Percentiles rank a stretch among this genome's conserved stretches.
Conservation (phyloP, 2,329 filamentous ascomycete species). For the Colletotrichum brevisporum region DNA sequence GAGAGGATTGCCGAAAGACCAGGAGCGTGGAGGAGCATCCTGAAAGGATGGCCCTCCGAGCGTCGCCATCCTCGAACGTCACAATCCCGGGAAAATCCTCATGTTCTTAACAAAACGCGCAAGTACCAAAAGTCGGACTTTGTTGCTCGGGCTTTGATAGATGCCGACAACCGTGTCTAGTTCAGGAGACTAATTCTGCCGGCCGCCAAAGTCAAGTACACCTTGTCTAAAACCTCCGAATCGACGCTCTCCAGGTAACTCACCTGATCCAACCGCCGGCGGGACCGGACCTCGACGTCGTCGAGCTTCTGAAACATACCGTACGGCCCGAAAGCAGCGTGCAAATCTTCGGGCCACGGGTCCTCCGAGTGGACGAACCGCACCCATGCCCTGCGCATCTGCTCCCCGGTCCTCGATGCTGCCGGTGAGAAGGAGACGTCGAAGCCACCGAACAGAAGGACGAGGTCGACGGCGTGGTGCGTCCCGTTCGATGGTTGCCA, state of each 20-base stretch:
- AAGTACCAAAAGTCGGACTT: not conserved
- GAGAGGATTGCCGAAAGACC: no score
- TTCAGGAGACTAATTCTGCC: conserved; percentile 59
- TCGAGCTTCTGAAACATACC: conserved; percentile 52
- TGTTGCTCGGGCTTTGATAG: no score
- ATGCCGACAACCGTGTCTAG: not conserved
- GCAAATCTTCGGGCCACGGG: conserved; percentile 52
- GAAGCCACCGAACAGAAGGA: conserved; percentile 59
- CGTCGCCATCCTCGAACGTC: no score
- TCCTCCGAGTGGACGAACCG: conserved; percentile 51
- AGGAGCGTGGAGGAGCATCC: no score
- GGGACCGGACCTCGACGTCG: conserved; percentile 46
- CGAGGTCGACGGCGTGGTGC: conserved; percentile 62
- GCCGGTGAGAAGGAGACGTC: conserved; percentile 52
- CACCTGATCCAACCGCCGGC: conserved; percentile 48
- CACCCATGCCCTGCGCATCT: conserved; percentile 58
- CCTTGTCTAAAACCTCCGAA: conserved; percentile 42
- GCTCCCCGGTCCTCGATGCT: conserved; percentile 50
- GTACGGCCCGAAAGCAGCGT: conserved; percentile 57
- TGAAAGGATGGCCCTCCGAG: no score
- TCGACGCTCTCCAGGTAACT: conserved; percentile 47
- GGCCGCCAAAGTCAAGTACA: conserved; percentile 46
- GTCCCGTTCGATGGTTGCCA: conserved; percentile 61
- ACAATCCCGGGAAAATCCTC: not conserved
- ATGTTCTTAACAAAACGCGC: not conserved